Conservation (phyloP, 1,284 basidiomycete species). For the Phellopilus nigrolimitatus region DNA sequence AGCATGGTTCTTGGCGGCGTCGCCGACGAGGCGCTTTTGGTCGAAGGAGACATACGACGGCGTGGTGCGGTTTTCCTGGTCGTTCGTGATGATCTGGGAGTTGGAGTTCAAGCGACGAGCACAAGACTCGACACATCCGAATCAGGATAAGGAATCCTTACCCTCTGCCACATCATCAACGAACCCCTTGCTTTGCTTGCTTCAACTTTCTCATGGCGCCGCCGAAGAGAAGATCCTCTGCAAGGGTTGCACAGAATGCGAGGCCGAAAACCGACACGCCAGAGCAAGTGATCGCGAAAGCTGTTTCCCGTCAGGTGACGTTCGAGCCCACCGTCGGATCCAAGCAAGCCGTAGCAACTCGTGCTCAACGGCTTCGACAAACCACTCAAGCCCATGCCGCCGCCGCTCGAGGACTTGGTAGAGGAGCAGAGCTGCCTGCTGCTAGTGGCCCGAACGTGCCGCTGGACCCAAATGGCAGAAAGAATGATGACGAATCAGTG, state of each 20-base stretch:
- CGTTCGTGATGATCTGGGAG: conserved; percentile 97
- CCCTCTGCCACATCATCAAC: no score
- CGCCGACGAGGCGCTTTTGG: no score
- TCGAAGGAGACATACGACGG: no score
- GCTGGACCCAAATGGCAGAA: background rate
- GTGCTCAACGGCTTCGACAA: background rate
- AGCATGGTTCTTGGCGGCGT: no score
- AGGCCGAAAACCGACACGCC: background rate
- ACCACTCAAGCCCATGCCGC: background rate
- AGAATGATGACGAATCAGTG: no score
- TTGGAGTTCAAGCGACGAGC: no score
- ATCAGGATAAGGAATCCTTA: no score
- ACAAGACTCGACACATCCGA: no score
- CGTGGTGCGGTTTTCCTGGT: conserved; percentile 96
- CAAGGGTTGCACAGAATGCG: no score
- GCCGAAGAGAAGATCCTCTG: no score
- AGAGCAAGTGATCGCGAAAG: background rate
- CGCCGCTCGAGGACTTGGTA: background rate
- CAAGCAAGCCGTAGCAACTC: background rate
- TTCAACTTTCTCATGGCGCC: no score
- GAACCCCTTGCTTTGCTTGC: no score
- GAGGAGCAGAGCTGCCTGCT: background rate
- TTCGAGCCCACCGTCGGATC: background rate
- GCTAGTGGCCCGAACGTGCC: background rate
- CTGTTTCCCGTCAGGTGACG: background rate